A percentile compares a stretch with the other conserved stretches of the same genome.
These are phyloP conservation scores for Morella rubra DNA, from an alignment of 306 rosid genomes.

Conservation along the genomic window DNA sequence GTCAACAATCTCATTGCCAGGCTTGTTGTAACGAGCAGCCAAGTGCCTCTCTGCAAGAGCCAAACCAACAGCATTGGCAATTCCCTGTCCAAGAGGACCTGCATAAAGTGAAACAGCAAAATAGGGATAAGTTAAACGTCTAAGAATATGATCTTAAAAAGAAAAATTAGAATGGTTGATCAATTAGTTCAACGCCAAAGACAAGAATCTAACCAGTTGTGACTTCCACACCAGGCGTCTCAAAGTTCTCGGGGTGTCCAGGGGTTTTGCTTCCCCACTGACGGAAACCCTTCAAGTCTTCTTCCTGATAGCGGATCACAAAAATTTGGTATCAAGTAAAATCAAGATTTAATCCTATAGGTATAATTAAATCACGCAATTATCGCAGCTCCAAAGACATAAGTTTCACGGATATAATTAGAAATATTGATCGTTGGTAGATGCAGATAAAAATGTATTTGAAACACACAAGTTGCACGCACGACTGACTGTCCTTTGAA, in stretches of 20 bases:
- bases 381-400: neutral
- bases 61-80: conserved; percentile 97
- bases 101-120: conserved; percentile 24
- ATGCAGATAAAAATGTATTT: neutral
- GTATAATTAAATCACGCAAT: neutral
- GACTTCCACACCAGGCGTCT: conserved; percentile 90
- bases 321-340: conserved; percentile 18
- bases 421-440: neutral
- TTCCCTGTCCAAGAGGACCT: conserved; percentile 99
- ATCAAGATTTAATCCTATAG: conserved; percentile 2
- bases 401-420: neutral
- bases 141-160: neutral
- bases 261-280: conserved; percentile 97
- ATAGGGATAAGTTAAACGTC: neutral
- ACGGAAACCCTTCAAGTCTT: conserved; percentile 80
- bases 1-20: conserved; percentile 81
- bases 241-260: conserved; percentile 98
- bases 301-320: conserved; percentile 54
- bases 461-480: neutral
- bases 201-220: conserved; percentile 73
- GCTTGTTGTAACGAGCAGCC: conserved; percentile 95
- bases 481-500: neutral
- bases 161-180: neutral
- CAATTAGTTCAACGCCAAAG: neutral
- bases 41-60: conserved; percentile 98